Conservation (phyloP, 306 rosid genomes). For the Inga leiocalycina region DNA sequence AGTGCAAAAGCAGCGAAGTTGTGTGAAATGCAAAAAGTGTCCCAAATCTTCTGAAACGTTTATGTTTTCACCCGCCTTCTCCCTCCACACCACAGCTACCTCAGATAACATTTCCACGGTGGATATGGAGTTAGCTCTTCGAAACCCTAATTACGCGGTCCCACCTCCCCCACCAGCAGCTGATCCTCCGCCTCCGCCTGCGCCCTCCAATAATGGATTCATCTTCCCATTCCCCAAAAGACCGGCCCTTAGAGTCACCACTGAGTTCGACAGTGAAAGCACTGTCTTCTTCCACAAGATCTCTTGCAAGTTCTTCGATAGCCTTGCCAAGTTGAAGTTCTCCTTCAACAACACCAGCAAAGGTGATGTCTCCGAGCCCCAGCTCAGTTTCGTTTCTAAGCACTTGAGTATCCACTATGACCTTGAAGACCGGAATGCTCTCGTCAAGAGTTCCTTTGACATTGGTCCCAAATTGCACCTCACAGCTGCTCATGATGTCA, state of each 20-base stretch:
- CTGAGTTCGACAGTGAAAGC: slow-evolving; percentile 90
- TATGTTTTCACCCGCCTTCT: background rate
- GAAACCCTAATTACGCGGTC: slow-evolving; percentile 46
- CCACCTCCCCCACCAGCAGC: slow-evolving; percentile 9
- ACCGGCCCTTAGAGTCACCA: slow-evolving; percentile 65
- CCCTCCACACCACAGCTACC: background rate
- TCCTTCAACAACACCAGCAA: slow-evolving; percentile 59
- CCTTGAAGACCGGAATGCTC: slow-evolving; percentile 64
- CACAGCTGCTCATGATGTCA: slow-evolving; percentile 72
- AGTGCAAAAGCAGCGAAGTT: background rate
- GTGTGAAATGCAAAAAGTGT: background rate
- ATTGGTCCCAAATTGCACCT: slow-evolving; percentile 64
- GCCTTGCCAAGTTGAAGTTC: slow-evolving; percentile 77
- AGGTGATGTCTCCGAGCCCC: slow-evolving; percentile 74
- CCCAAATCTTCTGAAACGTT: background rate
- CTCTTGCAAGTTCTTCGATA: slow-evolving; percentile 78
- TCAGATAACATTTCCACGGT: slow-evolving; percentile 27
- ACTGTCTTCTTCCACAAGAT: slow-evolving; percentile 69
- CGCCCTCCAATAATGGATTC: slow-evolving; percentile 29
- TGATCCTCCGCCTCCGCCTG: slow-evolving; percentile 29
- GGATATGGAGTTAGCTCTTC: slow-evolving; percentile 44
- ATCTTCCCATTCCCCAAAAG: slow-evolving; percentile 51
- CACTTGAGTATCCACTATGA: slow-evolving; percentile 68
- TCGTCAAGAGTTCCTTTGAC: slow-evolving; percentile 64
- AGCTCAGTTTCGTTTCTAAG: slow-evolving; percentile 62